Evolutionary conservation across 805 yeast species (phyloP), one percentile per base, ranked within the genome.

Genomic region (Starmerella cellae): DNA sequence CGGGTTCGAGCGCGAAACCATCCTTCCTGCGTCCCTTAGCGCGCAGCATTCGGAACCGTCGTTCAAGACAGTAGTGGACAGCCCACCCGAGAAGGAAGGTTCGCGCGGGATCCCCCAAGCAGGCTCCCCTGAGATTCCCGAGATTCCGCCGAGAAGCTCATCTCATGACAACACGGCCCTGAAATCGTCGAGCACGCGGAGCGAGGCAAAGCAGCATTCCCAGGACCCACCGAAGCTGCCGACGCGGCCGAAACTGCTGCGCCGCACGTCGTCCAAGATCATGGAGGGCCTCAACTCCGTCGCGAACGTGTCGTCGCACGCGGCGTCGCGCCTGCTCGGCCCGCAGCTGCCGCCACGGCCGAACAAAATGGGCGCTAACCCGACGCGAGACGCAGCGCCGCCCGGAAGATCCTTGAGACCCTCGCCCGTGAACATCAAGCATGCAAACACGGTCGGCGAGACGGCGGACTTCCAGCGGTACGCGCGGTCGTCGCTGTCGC

Each of bases 171-270:
- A n/a, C n/a, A n/a, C n/a, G n/a, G n/a, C n/a, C n/a, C n/a, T n/a
- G n/a, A n/a, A n/a, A n/a, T n/a, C n/a, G n/a, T n/a, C n/a, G n/a
- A n/a, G n/a, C n/a, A n/a, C n/a, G n/a, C n/a, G n/a, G n/a, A n/a
- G n/a, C n/a, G n/a, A n/a, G n/a, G n/a, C n/a, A n/a, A n/a, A n/a
- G n/a, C n/a, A n/a, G n/a, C n/a, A n/a, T n/a, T n/a, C n/a, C n/a
- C n/a, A n/a, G n/a, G 28, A 24, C 11, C 28, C 11, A 23, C 39
- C 31, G 67, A 63, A 50, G 56, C 56, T n/a, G 68, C 68, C 44
- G 48, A 52, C 20, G 56, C 56, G 37, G 58, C 68, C 49, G 18
- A 40, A 43, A 31, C 33, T 50, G 34, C 36, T 46, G 16, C 40
- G 52, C 2, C 37, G 54, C 8, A 47, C 53, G 13, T 50, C 54